Evolutionary conservation across 768 basidiomycete species (phyloP), one percentile per base, ranked within the genome.

Genomic region (Kwoniella newhampshirensis): DNA sequence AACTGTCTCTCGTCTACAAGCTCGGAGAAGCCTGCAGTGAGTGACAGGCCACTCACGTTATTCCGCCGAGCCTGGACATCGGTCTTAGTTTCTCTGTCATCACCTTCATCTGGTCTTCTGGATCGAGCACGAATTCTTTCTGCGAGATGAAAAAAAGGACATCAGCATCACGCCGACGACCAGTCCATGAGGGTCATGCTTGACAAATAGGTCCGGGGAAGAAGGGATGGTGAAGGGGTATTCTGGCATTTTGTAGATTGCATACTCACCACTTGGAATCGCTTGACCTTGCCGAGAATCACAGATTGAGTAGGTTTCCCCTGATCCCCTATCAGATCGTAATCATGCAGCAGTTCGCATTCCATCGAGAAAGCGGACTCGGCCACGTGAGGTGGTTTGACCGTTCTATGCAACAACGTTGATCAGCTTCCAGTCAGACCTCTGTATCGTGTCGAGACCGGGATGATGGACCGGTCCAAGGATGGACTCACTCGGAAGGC

Each of bases 1-100:
- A n/a, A n/a, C n/a, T n/a, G n/a, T n/a, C 11, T 7, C 18, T 18
- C n/a, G 12, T 32, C 5, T 13, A 59, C 55, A 82, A 78, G 67
- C 82, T 83, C 21, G 79, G 79, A 49, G n/a, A n/a, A n/a, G n/a
- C n/a, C n/a, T n/a, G n/a, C n/a, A n/a, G n/a, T 77, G 20, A 78
- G 32, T 32, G 32, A 32, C 6, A 75, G 39, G 83, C 73, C 4
- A 80, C 80, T 70, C 85, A 87, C 43, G 77, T 78, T 28, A 75
- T 77, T 9, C 82, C 85, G 30, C 83, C 86, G 30, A 88, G 74
- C 40, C 87, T 79, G 0, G 64, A 65, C 1, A 78, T 65, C 1
- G 74, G 70, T 42, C 63, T 60, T 9, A 75, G 55, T 46, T 71
- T 66, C 51, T 75, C 74, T 5, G 64, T 51, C 37, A 70, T 1